These are phyloP conservation scores for Andrographis paniculata DNA, from an alignment of 305 asterid genomes.

Conservation along the genomic window DNA sequence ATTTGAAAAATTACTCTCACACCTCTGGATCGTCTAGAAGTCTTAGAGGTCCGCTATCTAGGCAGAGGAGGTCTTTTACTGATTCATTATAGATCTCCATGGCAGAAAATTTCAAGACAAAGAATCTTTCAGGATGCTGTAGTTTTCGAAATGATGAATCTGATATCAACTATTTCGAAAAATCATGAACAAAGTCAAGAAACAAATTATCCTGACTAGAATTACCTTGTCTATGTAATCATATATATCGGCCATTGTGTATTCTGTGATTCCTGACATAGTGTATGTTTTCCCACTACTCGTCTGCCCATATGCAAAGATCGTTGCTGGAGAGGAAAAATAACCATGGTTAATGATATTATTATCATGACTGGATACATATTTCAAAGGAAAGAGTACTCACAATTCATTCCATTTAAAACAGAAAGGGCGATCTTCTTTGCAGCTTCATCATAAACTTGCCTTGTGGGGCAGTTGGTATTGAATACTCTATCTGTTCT, in stretches of 20 bases:
- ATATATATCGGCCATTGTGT: conserved; percentile 58
- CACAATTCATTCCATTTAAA: conserved; percentile 81
- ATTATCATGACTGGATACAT: conserved; percentile 1
- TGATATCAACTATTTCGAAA: background rate
- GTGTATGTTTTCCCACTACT: conserved; percentile 98
- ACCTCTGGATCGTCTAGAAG: conserved; percentile 99
- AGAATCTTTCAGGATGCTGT: conserved; percentile 65
- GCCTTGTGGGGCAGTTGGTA: conserved; percentile 45
- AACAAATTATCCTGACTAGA: background rate
- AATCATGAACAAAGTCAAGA: conserved; percentile 4
- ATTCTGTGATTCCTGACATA: conserved; percentile 75
- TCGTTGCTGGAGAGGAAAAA: conserved; percentile 53
- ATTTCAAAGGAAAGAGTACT: conserved; percentile 18
- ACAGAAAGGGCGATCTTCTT: conserved; percentile 78
- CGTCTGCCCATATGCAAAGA: conserved; percentile 89
- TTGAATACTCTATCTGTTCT: conserved; percentile 78
- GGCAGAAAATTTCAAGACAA: conserved; percentile 69
- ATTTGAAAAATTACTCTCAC: background rate
- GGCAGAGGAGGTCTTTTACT: conserved; percentile 70
- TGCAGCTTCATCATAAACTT: conserved; percentile 88
- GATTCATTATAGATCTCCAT: conserved; percentile 95
- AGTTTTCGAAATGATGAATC: background rate
- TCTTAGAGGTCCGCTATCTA: conserved; percentile 58
- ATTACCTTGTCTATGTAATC: conserved; percentile 33
- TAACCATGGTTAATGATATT: conserved; percentile 6